Evolutionary conservation across 2,329 filamentous ascomycete genomes (phyloP), one percentile per base, ranked within the genome.

Genomic region (Gliomastix tumulicola): DNA sequence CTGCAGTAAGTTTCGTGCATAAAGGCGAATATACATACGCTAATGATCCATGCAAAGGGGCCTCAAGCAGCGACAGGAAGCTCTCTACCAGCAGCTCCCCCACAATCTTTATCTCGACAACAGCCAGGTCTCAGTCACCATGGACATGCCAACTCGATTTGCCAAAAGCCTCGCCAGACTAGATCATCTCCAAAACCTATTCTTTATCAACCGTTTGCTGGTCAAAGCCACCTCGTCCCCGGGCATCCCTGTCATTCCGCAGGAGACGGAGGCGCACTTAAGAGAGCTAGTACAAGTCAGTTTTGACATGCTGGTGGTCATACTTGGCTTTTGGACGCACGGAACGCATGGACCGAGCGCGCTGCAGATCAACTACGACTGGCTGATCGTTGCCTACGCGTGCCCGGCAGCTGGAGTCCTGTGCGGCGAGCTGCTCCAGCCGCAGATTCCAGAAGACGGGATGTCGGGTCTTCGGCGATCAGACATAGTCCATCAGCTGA

Each of bases 131-230:
- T n/a, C n/a, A n/a, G n/a, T n/a, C n/a, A n/a, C n/a, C 25, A n/a
- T 28, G 7, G 25, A 28, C 17, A 16, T 28, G 25, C 13, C n/a
- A 7, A 9, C 51, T 1, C 38, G 70, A 3, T 68, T 68, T 36
- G 54, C 57, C n/a, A 54, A 67, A 5, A 58, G 70, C 15, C 53
- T 74, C 4, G 51, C 71, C 2, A 60, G 60, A 6, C 57, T 75
- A 4, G 62, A 68, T 32, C 66, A 72, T 32, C 55, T 76, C 1
- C 68, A 76, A 30, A 77, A 75, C 33, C 57, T 71, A 7, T 78
- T 81, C 43, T 65, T 79, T 19, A 57, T 79, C 21, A 68, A 79
- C 43, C 61, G 76, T 16, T 65, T 78, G 1, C 57, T 79, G 18
- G 61, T 68, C 35, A 32, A 17, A 6, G 49, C 50, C 11, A 28